A percentile compares a stretch with the other conserved stretches of the same genome.
Conservation (phyloP, 129 eudicot genomes). For the Pulicaria dysenterica region DNA sequence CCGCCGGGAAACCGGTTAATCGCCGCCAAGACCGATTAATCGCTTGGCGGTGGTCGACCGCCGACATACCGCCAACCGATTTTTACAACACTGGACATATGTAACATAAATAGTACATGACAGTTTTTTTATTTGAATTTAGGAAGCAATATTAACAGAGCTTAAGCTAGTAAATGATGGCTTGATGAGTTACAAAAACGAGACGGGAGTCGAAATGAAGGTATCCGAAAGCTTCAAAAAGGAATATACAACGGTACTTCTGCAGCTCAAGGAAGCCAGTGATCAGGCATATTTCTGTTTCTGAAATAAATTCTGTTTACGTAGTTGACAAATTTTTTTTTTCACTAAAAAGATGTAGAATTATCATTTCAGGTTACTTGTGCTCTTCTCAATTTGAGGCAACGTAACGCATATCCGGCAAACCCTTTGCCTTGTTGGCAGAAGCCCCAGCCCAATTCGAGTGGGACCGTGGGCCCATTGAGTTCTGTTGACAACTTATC, state of each 20-base stretch:
- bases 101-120: background rate
- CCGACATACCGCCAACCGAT: too few species aligned
- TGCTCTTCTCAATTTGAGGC: slow-evolving; percentile 49
- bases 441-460: slow-evolving; percentile 35
- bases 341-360: background rate
- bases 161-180: slow-evolving; percentile 54
- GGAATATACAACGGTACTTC: slow-evolving; percentile 48
- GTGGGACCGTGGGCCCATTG: slow-evolving; percentile 30
- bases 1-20: too few species aligned
- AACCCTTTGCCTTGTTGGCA: slow-evolving; percentile 39
- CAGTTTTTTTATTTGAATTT: slow-evolving; percentile 18
- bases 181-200: slow-evolving; percentile 40
- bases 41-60: too few species aligned
- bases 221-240: slow-evolving; percentile 50
- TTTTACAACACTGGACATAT: too few species aligned
- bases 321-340: background rate
- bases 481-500: slow-evolving; percentile 30
- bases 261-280: slow-evolving; percentile 52
- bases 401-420: slow-evolving; percentile 45
- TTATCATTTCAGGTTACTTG: slow-evolving; percentile 44
- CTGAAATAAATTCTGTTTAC: background rate
- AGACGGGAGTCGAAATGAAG: slow-evolving; percentile 37
- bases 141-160: slow-evolving; percentile 52
- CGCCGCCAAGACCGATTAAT: too few species aligned
- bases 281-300: slow-evolving; percentile 41